Evolutionary conservation across 2,329 filamentous ascomycete genomes (phyloP).

Genomic region (Penicillium freii): DNA sequence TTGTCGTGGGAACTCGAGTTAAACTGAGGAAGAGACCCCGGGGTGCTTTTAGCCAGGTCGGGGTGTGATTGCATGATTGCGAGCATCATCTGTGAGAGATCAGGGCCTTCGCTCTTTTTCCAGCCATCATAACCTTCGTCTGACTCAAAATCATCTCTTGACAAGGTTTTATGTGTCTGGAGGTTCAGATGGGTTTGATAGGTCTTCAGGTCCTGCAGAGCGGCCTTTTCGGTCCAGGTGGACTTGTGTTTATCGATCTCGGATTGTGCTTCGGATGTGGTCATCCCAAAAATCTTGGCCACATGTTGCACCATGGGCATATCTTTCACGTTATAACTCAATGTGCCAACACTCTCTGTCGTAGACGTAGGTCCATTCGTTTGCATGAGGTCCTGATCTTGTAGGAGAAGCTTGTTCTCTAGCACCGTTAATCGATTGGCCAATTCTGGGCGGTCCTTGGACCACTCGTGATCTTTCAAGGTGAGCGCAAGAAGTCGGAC

Average conservation of each 20-base stretch:
- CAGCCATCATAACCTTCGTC: conserved; percentile 86
- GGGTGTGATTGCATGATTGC: conserved; percentile 84
- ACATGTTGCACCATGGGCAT: conserved; percentile 92
- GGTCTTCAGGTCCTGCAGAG: conserved; percentile 83
- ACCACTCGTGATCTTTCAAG: conserved; percentile 78
- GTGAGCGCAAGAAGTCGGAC: conserved; percentile 79
- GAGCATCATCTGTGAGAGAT: conserved; percentile 89
- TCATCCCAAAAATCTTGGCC: conserved; percentile 78
- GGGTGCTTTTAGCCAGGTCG: conserved; percentile 74
- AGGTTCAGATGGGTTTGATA: conserved; percentile 88
- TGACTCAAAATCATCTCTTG: conserved; percentile 81
- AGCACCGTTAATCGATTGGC: conserved; percentile 73
- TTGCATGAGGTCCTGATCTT: conserved; percentile 84
- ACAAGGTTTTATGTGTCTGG: conserved; percentile 71
- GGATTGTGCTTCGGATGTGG: conserved; percentile 74
- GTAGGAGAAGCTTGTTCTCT: conserved; percentile 89
- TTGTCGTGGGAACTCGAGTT: conserved; percentile 45
- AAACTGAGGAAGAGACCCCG: conserved; percentile 59
- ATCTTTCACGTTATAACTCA: conserved; percentile 91
- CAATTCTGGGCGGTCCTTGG: conserved; percentile 80
- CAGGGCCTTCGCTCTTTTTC: conserved; percentile 84
- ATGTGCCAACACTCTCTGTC: conserved; percentile 76
- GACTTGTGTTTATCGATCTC: conserved; percentile 81
- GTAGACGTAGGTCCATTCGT: conserved; percentile 58
- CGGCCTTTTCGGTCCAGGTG: conserved; percentile 87